Evolutionary conservation across 352 stramenopile species (phyloP), one percentile per base, ranked within the genome.

Genomic region (Salisapilia sapeloensis): DNA sequence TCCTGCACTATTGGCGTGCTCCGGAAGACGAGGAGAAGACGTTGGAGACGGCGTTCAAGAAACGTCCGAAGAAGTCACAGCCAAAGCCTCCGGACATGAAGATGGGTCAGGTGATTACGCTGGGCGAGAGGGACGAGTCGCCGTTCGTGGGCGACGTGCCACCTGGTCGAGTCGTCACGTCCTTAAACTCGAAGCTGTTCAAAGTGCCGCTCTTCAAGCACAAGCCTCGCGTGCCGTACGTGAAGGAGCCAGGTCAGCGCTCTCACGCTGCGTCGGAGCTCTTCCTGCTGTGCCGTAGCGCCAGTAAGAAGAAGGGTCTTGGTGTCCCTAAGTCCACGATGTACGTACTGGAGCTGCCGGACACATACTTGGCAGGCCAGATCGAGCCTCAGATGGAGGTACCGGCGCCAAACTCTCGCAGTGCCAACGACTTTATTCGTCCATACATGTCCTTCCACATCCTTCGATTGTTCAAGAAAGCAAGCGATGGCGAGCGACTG

Each of bases 391-490:
- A 85, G 45, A 82, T 84, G 14, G 67, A 87, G 53, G 72, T 87
- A 3, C 72, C 72, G 0, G 69, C 69, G 0, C 72, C 74, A 0
- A 85, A 90, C 31, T 90, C 74, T 14, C 51, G 65, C 7, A 71
- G 59, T 30, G 70, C 74, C 8, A 85, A 86, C 42, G 60, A 86
- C 20, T 90, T 90, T 41, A 90, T 90, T 31, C 64, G 66, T 4
- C 62, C 70, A 16, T 90, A 90, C 52, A 86, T 85, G 74, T 76
- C 62, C 10, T 86, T 90, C 25, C 74, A 90, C 42, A 81, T 90
- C 35, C 47, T 81, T 33, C 62, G 65, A 2, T 37, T 90, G 18
- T 85, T 86, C 42, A 86, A 84, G 49, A 83, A 84, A 48, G 65
- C 69, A 21, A 80, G 56, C 16, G 63, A 84, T 37, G 70, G 63